Evolutionary conservation across 306 rosid genomes (phyloP).

Genomic region (Trifolium pratense): DNA sequence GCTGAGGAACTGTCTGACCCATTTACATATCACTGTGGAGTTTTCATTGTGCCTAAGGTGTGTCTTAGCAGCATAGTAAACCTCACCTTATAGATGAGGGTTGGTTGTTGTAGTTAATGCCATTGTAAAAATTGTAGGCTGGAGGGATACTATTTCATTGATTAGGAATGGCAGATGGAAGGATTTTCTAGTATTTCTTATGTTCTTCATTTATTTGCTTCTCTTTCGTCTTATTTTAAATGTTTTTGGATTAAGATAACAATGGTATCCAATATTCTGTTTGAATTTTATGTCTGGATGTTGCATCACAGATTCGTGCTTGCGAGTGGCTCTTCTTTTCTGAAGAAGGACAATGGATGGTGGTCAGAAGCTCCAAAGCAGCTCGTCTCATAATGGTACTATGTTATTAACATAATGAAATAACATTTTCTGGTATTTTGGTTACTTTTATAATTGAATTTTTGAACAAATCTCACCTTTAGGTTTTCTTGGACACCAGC

Average conservation of each 20-base stretch:
- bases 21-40: slow-evolving; percentile 79
- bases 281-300: slow-evolving; percentile 40
- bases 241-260: slow-evolving; percentile 7
- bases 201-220: slow-evolving; percentile 17
- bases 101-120: slow-evolving; percentile 1
- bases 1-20: slow-evolving; percentile 70
- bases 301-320: slow-evolving; percentile 72
- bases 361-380: slow-evolving; percentile 86
- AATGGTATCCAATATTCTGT: slow-evolving; percentile 27
- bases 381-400: slow-evolving; percentile 92
- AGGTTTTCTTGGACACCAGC: slow-evolving; percentile 80
- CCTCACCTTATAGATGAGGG: neutral
- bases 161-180: slow-evolving; percentile 16
- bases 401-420: slow-evolving; percentile 19
- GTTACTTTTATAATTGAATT: slow-evolving; percentile 37
- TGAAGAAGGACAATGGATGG: slow-evolving; percentile 98
- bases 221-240: neutral
- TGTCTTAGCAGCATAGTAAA: slow-evolving; percentile 32
- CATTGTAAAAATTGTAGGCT: neutral
- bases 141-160: neutral
- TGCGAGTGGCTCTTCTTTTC: slow-evolving; percentile 94
- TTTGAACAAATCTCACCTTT: slow-evolving; percentile 42
- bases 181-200: slow-evolving; percentile 6
- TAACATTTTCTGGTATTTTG: slow-evolving; percentile 11
- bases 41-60: slow-evolving; percentile 96